These are phyloP conservation scores for Fraxinus quadrangulata DNA, from an alignment of 257 asterid species.

Conservation along the genomic window DNA sequence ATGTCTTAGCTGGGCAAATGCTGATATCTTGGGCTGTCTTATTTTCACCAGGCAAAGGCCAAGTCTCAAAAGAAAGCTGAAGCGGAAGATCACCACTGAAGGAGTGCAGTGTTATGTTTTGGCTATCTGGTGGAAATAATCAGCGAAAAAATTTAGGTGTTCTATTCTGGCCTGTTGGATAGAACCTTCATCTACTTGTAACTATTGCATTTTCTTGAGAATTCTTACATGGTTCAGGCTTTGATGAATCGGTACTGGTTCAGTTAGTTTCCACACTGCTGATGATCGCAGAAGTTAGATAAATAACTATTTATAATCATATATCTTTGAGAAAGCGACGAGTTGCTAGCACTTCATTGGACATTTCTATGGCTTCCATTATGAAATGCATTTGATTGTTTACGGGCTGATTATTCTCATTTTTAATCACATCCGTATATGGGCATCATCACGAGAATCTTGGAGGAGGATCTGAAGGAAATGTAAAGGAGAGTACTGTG, in stretches of 20 bases:
- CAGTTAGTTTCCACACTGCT: background rate
- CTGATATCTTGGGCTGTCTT: background rate
- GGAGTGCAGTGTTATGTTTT: slow-evolving; percentile 19
- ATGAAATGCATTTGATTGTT: background rate
- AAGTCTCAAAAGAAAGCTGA: slow-evolving; percentile 47
- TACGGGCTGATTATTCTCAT: background rate
- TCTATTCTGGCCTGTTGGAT: slow-evolving; percentile 21
- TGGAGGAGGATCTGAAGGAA: background rate
- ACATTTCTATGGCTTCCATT: background rate
- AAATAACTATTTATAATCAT: slow-evolving; percentile 6
- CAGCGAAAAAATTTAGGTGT: slow-evolving; percentile 6
- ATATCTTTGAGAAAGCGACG: background rate
- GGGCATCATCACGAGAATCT: background rate
- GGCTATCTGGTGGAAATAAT: slow-evolving; percentile 32
- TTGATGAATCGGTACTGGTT: slow-evolving; percentile 17
- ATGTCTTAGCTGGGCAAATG: background rate
- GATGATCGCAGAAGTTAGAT: background rate
- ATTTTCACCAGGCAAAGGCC: slow-evolving; percentile 28
- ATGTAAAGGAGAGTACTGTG: too few relatives aligned
- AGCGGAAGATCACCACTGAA: slow-evolving; percentile 37
- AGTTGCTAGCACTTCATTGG: background rate
- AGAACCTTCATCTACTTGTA: slow-evolving; percentile 21
- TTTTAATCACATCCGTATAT: background rate
- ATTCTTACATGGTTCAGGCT: slow-evolving; percentile 13
- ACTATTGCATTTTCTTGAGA: slow-evolving; percentile 24